Percentiles rank a stretch among this genome's conserved stretches.
These are phyloP conservation scores for Alloteropsis semialata DNA, from an alignment of 176 grass and related monocot species.

Conservation along the genomic window DNA sequence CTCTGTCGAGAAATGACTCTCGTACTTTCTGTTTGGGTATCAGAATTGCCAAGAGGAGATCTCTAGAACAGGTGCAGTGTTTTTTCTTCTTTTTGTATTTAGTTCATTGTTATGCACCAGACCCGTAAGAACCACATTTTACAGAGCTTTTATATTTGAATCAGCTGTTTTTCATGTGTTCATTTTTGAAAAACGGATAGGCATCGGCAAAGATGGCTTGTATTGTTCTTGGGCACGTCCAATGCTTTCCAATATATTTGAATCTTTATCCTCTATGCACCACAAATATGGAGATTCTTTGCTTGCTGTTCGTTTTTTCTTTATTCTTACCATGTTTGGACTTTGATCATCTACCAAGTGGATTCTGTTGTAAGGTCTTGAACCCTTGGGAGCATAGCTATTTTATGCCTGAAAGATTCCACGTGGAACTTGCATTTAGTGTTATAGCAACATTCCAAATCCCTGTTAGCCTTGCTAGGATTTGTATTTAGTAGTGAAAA, in stretches of 20 bases:
- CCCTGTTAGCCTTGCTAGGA: not conserved
- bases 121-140: slow-evolving; percentile 19
- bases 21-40: slow-evolving; percentile 75
- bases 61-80: slow-evolving; percentile 51
- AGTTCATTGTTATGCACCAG: not conserved
- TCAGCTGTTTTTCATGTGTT: not conserved
- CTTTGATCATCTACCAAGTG: not conserved
- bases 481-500: slow-evolving; percentile 3
- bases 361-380: not conserved
- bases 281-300: not conserved
- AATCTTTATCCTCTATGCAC: not conserved
- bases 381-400: not conserved
- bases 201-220: not conserved
- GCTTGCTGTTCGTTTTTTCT: not conserved
- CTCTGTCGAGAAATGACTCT: slow-evolving; percentile 52
- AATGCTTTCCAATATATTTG: not conserved
- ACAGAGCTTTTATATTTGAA: not conserved
- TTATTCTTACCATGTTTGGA: not conserved
- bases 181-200: not conserved
- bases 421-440: not conserved
- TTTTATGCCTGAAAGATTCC: not conserved
- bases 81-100: slow-evolving; percentile 16
- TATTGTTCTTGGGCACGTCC: not conserved
- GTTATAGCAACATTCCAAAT: slow-evolving; percentile 20
- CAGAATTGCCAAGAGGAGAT: slow-evolving; percentile 61